Base-by-base conservation (phyloP, 1,139 yeast species). In the Yamadazyma sp. region DNA sequence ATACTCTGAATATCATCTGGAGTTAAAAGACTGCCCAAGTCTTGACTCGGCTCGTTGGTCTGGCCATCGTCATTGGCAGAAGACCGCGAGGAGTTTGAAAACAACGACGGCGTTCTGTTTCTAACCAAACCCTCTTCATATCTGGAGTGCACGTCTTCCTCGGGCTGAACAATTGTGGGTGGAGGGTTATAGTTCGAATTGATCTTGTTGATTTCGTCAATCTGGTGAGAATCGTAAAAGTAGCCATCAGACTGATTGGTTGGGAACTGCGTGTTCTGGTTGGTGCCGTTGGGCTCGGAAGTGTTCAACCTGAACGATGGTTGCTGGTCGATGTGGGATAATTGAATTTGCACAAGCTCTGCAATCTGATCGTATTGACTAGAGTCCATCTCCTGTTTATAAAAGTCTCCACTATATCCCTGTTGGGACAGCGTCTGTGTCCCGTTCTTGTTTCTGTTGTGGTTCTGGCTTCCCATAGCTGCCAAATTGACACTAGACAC, bases 41-140 rank as follows among this genome's bases (percentile, higher is more conserved):
- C 26, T n/a, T 21, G 20, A 3, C 21, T 18, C 3, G 37, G 31
- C 21, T 18, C 21, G 5, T 37, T 21, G 11, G 35, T 39, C 24
- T 35, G 33, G 6, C 37, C 43, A 31, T 37, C 41, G 2, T 40
- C 43, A 15, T 37, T 31, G 0, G 52, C 44, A 1, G 54, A 51
- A 33, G 49, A 50, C 25, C 44, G 51, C 1, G 54, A 50, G 2
- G 53, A 50, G 46, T 68, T 69, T 43, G 73, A 64, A 48, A 71
- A 71, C 16, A 71, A 53, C 6, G 76, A 70, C 1, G 76, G 77
- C 1, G 76, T 70, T 39, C 56, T 57, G 2, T 69, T 62, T 6
- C 32, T 28, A 4, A 22, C 26, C 4, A 26, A 17, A 7, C 18
- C 12, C 12, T 31, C 37, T 2, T 23, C 38, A 11, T 14, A 4